Evolutionary conservation across 2,329 filamentous ascomycete species (phyloP), one percentile per base, ranked within the genome.

Genomic region (Epichloe baconii): DNA sequence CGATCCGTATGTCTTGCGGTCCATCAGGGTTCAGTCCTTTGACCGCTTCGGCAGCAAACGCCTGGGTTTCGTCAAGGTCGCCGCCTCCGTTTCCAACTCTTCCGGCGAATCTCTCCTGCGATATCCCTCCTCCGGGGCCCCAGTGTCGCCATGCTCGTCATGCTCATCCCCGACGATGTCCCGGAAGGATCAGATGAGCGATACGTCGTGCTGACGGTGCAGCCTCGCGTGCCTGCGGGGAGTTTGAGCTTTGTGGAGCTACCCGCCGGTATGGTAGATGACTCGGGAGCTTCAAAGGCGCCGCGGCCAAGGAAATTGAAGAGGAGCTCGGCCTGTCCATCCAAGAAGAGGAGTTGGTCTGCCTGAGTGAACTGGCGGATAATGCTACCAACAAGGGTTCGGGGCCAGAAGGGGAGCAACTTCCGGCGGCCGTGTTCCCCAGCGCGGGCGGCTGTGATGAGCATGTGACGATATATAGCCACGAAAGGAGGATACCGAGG

Each of bases 391-490:
- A 60, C 11, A 61, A 60, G 2, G 56, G 50, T 1, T 54, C 52
- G 1, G 55, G 57, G 12, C 70, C 73, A 46, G 61, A 58, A 5
- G 34, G 10, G 14, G 48, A 44, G n/a, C 14, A 49, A 0, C 56
- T 78, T 2, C 68, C 75, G 0, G 57, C 59, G 31, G 79, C 73
- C 4, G 71, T 81, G 70, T 82, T 72, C 51, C 78, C 79, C 3
- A 79, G 75, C 7, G 71, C 76, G 0, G 79, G 79, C 0, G 79
- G 75, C 0, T 81, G 77, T 56, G 80, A 83, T 61, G 80, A 83
- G 62, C 72, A 75, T 57, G 68, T 83, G 19, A 77, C 73, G 10
- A 71, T 82, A 21, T 83, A 78, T 58, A 71, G 77, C 56, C 70
- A 77, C 56, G 76, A 82, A 65, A 69, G 72, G 46, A 67, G 71